Evolutionary conservation across 2,329 filamentous ascomycete species (phyloP).

Genomic region (Thelonectria rubi): DNA sequence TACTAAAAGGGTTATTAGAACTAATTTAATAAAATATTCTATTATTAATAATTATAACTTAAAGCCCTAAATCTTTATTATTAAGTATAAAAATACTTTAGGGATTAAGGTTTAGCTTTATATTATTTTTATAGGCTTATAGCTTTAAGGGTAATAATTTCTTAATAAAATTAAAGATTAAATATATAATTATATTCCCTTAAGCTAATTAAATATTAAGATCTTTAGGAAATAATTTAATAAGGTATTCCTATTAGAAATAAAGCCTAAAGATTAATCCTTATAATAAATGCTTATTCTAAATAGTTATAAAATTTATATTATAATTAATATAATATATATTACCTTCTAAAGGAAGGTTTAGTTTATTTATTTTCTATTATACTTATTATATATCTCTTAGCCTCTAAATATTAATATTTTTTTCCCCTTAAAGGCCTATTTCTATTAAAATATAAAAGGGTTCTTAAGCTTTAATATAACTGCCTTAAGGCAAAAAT

Average conservation of each 20-base stretch:
- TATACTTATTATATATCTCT: neutral
- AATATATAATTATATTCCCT: neutral
- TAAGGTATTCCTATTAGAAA: neutral
- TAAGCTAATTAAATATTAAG: slow-evolving; percentile 1
- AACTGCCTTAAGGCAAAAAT: neutral
- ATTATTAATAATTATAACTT: neutral
- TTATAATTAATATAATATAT: slow-evolving; percentile 3
- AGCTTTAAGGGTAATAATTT: slow-evolving; percentile 6
- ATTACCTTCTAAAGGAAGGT: slow-evolving; percentile 1
- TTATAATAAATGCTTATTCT: neutral
- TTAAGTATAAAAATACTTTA: neutral
- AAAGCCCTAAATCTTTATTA: neutral
- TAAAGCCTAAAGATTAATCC: neutral
- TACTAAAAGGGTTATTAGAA: neutral
- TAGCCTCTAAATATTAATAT: neutral
- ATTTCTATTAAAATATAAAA: neutral
- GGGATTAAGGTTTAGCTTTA: neutral
- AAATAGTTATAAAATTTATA: slow-evolving; percentile 9
- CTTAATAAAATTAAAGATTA: neutral
- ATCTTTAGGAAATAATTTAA: slow-evolving; percentile 9
- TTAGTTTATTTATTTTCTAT: slow-evolving; percentile 1
- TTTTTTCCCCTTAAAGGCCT: neutral
- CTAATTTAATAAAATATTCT: neutral
- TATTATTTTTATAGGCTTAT: neutral
- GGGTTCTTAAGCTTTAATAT: neutral